These are phyloP conservation scores for Leccinum subgranulosum DNA, from an alignment of 768 basidiomycete species.

Conservation along the genomic window DNA sequence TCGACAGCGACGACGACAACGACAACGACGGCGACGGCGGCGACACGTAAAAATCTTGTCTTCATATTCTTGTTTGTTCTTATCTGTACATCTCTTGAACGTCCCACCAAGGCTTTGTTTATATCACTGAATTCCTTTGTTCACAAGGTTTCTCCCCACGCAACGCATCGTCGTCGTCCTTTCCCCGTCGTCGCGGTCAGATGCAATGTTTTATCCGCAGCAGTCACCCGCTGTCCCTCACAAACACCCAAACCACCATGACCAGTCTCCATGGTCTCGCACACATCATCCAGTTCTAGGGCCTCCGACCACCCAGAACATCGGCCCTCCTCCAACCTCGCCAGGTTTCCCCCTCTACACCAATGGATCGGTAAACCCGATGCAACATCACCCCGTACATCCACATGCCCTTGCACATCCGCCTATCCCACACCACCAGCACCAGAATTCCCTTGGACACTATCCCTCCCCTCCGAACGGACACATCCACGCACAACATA, in stretches of 20 bases:
- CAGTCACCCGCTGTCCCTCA: slow-evolving; percentile 79
- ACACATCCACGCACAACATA: slow-evolving; percentile 55
- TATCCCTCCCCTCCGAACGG: slow-evolving; percentile 78
- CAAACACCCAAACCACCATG: slow-evolving; percentile 72
- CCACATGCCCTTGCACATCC: slow-evolving; percentile 48
- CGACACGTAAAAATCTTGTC: slow-evolving; percentile 13
- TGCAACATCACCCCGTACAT: slow-evolving; percentile 61
- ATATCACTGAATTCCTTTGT: slow-evolving; percentile 7
- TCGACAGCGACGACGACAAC: slow-evolving; percentile 17
- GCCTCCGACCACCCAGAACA: slow-evolving; percentile 38
- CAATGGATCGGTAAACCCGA: slow-evolving; percentile 58
- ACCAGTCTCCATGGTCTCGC: slow-evolving; percentile 71
- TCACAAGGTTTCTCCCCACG: slow-evolving; percentile 4
- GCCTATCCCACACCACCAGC: slow-evolving; percentile 64
- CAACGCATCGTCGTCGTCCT: slow-evolving; percentile 3
- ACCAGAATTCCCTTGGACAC: slow-evolving; percentile 77
- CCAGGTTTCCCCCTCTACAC: slow-evolving; percentile 76
- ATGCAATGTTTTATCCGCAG: slow-evolving; percentile 82
- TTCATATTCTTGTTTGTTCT: slow-evolving; percentile 15
- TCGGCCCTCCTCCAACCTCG: slow-evolving; percentile 65
- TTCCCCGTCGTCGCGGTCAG: slow-evolving; percentile 19
- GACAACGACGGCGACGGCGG: slow-evolving; percentile 11
- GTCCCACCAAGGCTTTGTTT: not conserved
- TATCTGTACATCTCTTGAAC: slow-evolving; percentile 14
- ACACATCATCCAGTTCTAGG: slow-evolving; percentile 56